Percentiles rank a stretch among this genome's conserved stretches.
These are phyloP conservation scores for Epichloe scottii DNA, from an alignment of 2,329 filamentous ascomycete genomes.

Conservation along the genomic window DNA sequence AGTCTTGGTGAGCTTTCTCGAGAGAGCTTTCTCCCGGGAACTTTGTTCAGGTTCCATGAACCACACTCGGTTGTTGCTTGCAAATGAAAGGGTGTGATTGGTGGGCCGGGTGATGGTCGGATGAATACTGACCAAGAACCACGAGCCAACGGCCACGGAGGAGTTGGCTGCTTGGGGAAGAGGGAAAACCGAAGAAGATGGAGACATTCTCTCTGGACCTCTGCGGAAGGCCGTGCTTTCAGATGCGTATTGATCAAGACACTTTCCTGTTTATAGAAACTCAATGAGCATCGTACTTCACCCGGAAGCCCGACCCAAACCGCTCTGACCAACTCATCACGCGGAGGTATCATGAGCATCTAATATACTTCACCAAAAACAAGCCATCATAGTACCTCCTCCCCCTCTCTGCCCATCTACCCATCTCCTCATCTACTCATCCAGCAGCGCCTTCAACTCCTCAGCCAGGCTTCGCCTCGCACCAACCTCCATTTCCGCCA, in stretches of 20 bases:
- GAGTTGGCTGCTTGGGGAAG: too few species aligned
- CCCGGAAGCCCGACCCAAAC: too few species aligned
- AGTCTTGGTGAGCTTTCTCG: constrained; percentile 15
- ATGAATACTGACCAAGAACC: neutral
- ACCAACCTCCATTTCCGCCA: constrained; percentile 10
- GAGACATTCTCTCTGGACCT: too few species aligned
- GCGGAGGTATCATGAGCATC: too few species aligned
- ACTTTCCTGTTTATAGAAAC: too few species aligned
- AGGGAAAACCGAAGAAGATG: too few species aligned
- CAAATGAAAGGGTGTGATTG: constrained; percentile 14
- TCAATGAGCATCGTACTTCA: too few species aligned
- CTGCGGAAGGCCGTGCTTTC: too few species aligned
- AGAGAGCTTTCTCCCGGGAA: constrained; percentile 3
- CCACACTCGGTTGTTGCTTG: constrained; percentile 7
- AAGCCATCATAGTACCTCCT: neutral
- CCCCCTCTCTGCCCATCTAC: neutral
- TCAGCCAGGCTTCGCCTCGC: constrained; percentile 1
- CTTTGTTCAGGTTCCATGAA: too few species aligned
- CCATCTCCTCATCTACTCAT: neutral
- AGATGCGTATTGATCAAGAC: too few species aligned
- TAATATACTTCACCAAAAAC: neutral
- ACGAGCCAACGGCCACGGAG: too few species aligned
- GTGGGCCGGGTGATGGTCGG: constrained; percentile 10
- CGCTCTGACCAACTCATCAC: too few species aligned
- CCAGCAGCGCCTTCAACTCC: constrained; percentile 1